A percentile compares a stretch with the other conserved stretches of the same genome.
Conservation (phyloP, 345 rosid genomes). For the Heritiera littoralis region DNA sequence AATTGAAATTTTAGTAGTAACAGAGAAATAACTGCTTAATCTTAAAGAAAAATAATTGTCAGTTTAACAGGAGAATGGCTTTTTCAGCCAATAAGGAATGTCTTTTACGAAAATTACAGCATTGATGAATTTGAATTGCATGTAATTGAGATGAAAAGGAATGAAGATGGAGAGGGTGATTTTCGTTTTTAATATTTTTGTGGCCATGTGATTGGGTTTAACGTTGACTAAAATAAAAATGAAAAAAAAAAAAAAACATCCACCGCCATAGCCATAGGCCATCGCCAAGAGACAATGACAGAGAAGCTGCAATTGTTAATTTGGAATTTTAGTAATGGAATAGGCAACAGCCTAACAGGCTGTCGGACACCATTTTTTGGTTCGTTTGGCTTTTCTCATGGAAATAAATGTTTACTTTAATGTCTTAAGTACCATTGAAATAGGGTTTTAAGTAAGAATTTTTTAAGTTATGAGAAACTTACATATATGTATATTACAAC, state of each 20-base stretch:
- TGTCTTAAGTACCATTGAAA: no score
- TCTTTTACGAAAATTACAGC: neutral
- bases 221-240: neutral
- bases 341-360: neutral
- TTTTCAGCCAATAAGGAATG: neutral
- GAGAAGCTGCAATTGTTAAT: neutral
- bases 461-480: no score
- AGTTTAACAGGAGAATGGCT: neutral
- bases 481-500: no score
- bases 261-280: neutral
- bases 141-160: neutral
- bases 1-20: neutral
- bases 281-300: neutral
- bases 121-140: neutral
- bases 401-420: neutral
- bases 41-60: no score
- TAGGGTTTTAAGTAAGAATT: no score
- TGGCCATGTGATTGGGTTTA: slow-evolving; percentile 6
- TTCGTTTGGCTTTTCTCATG: no score
- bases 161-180: neutral
- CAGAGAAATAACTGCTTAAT: neutral
- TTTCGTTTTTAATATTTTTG: neutral
- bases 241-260: neutral
- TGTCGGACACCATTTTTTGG: neutral
- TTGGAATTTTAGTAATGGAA: neutral